phyloP scores from a whole-genome alignment of 345 rosid species.

The Sapria himalayana region DNA sequence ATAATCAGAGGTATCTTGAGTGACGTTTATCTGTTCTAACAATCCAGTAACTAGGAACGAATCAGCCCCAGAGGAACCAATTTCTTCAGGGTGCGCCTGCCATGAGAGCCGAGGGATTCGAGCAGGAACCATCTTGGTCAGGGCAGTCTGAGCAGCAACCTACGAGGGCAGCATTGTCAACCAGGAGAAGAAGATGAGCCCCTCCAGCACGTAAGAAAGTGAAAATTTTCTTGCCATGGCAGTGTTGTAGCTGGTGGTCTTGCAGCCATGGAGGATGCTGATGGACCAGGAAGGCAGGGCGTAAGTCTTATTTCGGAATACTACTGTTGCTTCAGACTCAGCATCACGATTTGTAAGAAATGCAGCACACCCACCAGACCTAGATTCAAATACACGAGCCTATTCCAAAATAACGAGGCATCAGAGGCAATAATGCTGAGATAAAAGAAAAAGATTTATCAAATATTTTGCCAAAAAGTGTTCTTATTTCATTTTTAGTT shows the following conservation, averaged over 20 bases:
- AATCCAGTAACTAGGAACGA: conserved; percentile 67
- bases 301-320: conserved; percentile 59
- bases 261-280: conserved; percentile 97
- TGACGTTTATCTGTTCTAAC: conserved; percentile 89
- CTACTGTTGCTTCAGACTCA: conserved; percentile 42
- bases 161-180: too few relatives aligned
- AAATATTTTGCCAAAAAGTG: too few relatives aligned
- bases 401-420: conserved; percentile 13
- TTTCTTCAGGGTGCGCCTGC: conserved; percentile 75
- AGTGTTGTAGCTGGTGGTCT: conserved; percentile 91
- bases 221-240: conserved; percentile 64
- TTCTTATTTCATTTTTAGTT: not conserved
- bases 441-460: too few relatives aligned
- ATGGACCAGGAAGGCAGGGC: conserved; percentile 98
- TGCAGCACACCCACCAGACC: conserved; percentile 77
- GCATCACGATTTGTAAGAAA: conserved; percentile 75
- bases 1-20: conserved; percentile 74
- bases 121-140: conserved; percentile 70
- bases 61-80: conserved; percentile 38
- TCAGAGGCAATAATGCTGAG: too few relatives aligned
- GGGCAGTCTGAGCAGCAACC: conserved; percentile 78
- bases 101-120: conserved; percentile 77
- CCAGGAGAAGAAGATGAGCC: conserved; percentile 1
- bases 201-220: not conserved
- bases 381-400: conserved; percentile 77